phyloP scores from a whole-genome alignment of 495 filamentous ascomycete genomes.

The Sordaria brevicollis region DNA sequence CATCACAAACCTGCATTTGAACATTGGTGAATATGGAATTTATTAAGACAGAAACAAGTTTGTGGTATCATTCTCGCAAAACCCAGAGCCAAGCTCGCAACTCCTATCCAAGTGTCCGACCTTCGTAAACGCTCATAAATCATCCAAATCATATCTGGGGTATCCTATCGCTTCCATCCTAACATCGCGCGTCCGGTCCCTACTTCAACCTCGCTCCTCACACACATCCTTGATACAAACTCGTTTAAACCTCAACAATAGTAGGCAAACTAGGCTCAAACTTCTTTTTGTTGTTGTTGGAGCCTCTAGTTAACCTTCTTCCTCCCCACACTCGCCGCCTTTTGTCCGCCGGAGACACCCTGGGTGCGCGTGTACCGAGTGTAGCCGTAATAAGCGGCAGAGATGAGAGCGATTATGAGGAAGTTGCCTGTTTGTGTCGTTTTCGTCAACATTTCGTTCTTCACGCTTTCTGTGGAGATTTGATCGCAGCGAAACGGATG shows the following conservation, averaged over 20 bases:
- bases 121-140: not conserved
- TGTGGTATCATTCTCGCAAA: not conserved
- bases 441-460: not conserved
- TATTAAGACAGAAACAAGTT: not conserved
- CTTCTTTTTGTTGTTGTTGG: not conserved
- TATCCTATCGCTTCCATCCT: not conserved
- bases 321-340: constrained; percentile 1
- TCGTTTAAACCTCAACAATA: not conserved
- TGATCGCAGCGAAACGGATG: not conserved
- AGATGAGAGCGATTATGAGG: constrained; percentile 21
- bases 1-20: not conserved
- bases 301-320: constrained; percentile 15
- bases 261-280: not conserved
- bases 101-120: not conserved
- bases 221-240: not conserved
- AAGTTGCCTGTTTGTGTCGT: constrained; percentile 15
- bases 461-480: not conserved
- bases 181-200: not conserved
- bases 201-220: not conserved
- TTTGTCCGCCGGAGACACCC: constrained; percentile 7
- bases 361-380: constrained; percentile 13
- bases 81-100: not conserved
- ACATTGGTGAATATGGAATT: not conserved
- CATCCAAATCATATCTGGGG: not conserved
- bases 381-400: constrained; percentile 16